Percentiles rank a stretch among this genome's conserved stretches.
Conservation (phyloP, 192 early-diverging fungal species). For the Spizellomyces punctatus region DNA sequence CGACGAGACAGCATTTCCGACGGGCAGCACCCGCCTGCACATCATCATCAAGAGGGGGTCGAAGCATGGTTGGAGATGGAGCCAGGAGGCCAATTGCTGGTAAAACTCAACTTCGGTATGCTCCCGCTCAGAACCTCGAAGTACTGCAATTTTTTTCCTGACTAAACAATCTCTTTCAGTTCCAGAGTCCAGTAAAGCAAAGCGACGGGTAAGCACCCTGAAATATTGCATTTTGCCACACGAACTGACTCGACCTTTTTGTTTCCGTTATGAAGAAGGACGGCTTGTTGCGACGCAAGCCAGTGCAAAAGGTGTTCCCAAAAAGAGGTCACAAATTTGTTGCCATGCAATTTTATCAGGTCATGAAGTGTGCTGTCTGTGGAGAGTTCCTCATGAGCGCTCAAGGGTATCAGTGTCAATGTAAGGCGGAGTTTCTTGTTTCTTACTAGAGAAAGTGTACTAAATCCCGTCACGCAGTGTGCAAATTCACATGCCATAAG, state of each 20-base stretch:
- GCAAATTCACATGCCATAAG: constrained; percentile 92
- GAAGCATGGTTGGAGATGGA: constrained; percentile 91
- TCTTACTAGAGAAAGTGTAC: background rate
- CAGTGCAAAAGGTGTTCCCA: constrained; percentile 83
- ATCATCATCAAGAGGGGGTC: constrained; percentile 27
- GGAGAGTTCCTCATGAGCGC: constrained; percentile 90
- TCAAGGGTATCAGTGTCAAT: constrained; percentile 90
- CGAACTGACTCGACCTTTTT: too few species aligned
- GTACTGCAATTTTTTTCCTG: constrained; percentile 52
- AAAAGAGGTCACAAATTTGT: constrained; percentile 97
- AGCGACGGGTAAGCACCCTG: too few species aligned
- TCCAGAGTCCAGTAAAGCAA: too few species aligned
- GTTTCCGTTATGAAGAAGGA: constrained; percentile 10
- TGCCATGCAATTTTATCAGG: constrained; percentile 87
- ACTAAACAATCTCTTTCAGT: too few species aligned
- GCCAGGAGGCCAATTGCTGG: constrained; percentile 83
- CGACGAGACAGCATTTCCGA: background rate
- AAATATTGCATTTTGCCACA: too few species aligned
- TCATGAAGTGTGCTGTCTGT: constrained; percentile 98
- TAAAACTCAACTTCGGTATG: constrained; percentile 58
- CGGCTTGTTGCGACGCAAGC: constrained; percentile 46
- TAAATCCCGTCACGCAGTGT: constrained; percentile 56
- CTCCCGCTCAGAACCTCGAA: too few species aligned
- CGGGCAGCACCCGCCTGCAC: background rate
- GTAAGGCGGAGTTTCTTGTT: constrained; percentile 39